Evolutionary conservation across 352 stramenopile genomes (phyloP).

Genomic region (Pythium vanterpoolii): DNA sequence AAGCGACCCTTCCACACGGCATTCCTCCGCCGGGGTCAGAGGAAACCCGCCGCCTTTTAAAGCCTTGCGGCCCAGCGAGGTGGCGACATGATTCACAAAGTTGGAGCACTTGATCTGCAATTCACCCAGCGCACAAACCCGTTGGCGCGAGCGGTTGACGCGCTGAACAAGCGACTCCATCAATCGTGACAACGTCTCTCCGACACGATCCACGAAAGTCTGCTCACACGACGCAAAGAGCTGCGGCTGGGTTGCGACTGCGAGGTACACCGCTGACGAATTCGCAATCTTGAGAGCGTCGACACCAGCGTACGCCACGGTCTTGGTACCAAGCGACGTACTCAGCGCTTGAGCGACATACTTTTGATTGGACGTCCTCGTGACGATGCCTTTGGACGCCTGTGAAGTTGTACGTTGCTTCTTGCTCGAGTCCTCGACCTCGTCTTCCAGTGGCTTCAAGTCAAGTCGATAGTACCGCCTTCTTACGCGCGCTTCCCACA

Average conservation of each 20-base stretch:
- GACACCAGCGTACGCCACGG: conserved; percentile 30
- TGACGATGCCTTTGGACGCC: not conserved
- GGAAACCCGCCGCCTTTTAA: conserved; percentile 1
- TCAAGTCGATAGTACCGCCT: conserved; percentile 13
- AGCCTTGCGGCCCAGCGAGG: not conserved
- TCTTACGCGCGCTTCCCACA: conserved; percentile 10
- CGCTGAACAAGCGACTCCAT: conserved; percentile 32
- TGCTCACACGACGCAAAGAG: conserved; percentile 49
- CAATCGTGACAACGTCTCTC: conserved; percentile 29
- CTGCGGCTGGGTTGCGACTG: conserved; percentile 32
- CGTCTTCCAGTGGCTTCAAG: not conserved
- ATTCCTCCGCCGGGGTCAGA: conserved; percentile 37
- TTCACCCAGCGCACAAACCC: conserved; percentile 26
- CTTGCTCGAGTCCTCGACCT: not conserved
- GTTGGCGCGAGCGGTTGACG: conserved; percentile 38
- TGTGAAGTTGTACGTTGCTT: not conserved
- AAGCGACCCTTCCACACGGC: conserved; percentile 35
- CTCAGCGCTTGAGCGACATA: conserved; percentile 40
- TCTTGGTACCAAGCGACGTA: conserved; percentile 33
- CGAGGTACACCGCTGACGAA: conserved; percentile 36
- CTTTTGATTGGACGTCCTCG: conserved; percentile 33
- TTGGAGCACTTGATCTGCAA: conserved; percentile 33
- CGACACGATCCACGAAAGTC: conserved; percentile 45
- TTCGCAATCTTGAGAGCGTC: conserved; percentile 20
- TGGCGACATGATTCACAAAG: conserved; percentile 3